Evolutionary conservation across 1,139 yeast genomes (phyloP), one percentile per base, ranked within the genome.

Genomic region (Candida sp.): DNA sequence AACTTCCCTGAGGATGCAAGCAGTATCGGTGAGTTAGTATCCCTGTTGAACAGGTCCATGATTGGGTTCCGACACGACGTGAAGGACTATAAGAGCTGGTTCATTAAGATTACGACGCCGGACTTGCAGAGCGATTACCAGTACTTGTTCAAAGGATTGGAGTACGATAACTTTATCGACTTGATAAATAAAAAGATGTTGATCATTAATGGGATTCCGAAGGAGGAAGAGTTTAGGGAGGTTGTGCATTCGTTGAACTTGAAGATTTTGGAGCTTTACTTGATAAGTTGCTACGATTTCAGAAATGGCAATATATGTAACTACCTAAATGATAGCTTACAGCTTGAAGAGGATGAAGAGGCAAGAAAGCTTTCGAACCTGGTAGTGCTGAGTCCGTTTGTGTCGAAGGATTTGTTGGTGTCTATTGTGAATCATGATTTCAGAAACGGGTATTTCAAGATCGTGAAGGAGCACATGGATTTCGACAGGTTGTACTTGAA

Each of bases 101-200:
- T 35, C 33, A 40, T 61, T 11, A 62, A 56, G 42, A 51, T 59
- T 22, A 61, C 53, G 26, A 49, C 52, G 26, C 53, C 53, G 32
- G 68, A 64, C 49, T 56, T 75, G 39, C 52, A 55, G 43, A 62
- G 72, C 3, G 80, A 76, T 56, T 71, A 61, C 55, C 70, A 67
- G 51, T 65, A 61, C 47, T 54, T 74, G n/a, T 53, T 66, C 3
- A 57, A 62, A 25, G 58, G 58, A 3, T 59, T 60, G 37, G 51
- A 58, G n/a, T 48, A 44, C 31, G 52, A 54, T 26, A 64, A 66
- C 44, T 58, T 74, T 22, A 66, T 73, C 42, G 80, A 75, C 37
- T 63, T 75, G 53, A 65, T 75, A 27, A 72, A 73, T 54, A 74
- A 75, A 54, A 76, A 76, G 55, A 58, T 75, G 44, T 58, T 69